These are phyloP conservation scores for Forsythia viridissima DNA, from an alignment of 257 asterid species.

Conservation along the genomic window DNA sequence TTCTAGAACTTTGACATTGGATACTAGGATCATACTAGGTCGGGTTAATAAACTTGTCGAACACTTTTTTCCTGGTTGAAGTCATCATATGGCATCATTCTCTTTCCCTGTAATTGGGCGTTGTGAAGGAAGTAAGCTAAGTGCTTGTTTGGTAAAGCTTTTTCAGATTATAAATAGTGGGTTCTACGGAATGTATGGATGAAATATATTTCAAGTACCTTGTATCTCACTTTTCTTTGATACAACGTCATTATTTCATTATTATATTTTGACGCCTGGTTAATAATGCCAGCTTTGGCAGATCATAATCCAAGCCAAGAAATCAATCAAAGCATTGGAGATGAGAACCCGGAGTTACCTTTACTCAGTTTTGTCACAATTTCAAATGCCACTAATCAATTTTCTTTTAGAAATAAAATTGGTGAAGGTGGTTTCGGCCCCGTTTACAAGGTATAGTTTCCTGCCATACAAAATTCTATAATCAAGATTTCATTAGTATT, in stretches of 20 bases:
- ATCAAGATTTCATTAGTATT: no score
- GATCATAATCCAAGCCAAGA: constrained; percentile 9
- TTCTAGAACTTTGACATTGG: not conserved
- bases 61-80: not conserved
- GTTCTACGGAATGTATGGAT: no score
- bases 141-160: no score
- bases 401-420: constrained; percentile 32
- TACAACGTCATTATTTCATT: no score
- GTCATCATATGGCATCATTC: not conserved
- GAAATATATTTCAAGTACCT: no score
- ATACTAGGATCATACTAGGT: no score
- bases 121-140: not conserved
- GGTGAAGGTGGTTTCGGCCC: constrained; percentile 63
- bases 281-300: constrained; percentile 1
- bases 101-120: not conserved
- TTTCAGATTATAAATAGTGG: no score
- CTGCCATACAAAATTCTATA: no score
- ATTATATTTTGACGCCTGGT: not conserved
- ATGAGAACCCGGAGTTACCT: constrained; percentile 44
- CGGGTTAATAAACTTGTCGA: not conserved
- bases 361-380: constrained; percentile 35
- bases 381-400: constrained; percentile 40
- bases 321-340: constrained; percentile 20
- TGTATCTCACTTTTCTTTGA: no score
- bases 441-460: constrained; percentile 34